A percentile compares a stretch with the other conserved stretches of the same genome.
Evolutionary conservation across 2,329 filamentous ascomycete species (phyloP).

Genomic region (Hypoxylon sp.): DNA sequence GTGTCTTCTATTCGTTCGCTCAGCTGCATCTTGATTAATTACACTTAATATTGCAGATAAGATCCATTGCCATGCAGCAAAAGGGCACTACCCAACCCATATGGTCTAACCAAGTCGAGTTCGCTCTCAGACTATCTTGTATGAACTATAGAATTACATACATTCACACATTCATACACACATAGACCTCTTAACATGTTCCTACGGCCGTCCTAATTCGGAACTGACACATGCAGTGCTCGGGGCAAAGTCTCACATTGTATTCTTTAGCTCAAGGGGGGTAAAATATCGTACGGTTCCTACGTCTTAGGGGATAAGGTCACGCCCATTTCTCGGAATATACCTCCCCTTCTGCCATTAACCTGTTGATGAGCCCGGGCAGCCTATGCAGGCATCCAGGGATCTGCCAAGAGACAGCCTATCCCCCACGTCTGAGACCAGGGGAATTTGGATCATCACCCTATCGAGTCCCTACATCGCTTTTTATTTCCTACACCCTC

Average conservation of each 20-base stretch:
- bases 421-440: conserved; percentile 41
- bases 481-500: conserved; percentile 46
- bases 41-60: conserved; percentile 13
- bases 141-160: conserved; percentile 11
- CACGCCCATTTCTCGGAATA: conserved; percentile 37
- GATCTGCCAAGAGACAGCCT: conserved; percentile 51
- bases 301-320: conserved; percentile 22
- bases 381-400: conserved; percentile 48
- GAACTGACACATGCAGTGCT: conserved; percentile 23
- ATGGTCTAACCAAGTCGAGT: conserved; percentile 19
- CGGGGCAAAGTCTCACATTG: conserved; percentile 26
- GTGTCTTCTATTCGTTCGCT: conserved; percentile 30
- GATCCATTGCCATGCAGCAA: conserved; percentile 18
- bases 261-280: conserved; percentile 28
- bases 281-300: conserved; percentile 37
- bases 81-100: neutral
- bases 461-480: conserved; percentile 42
- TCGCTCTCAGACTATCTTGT: conserved; percentile 1
- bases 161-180: conserved; percentile 18
- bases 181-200: conserved; percentile 18
- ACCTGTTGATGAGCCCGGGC: conserved; percentile 42
- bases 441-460: conserved; percentile 40
- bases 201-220: conserved; percentile 11
- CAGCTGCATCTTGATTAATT: conserved; percentile 27
- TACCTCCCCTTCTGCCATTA: conserved; percentile 41